Conservation (phyloP, 495 filamentous ascomycete genomes). For the Tirmania nivea region DNA sequence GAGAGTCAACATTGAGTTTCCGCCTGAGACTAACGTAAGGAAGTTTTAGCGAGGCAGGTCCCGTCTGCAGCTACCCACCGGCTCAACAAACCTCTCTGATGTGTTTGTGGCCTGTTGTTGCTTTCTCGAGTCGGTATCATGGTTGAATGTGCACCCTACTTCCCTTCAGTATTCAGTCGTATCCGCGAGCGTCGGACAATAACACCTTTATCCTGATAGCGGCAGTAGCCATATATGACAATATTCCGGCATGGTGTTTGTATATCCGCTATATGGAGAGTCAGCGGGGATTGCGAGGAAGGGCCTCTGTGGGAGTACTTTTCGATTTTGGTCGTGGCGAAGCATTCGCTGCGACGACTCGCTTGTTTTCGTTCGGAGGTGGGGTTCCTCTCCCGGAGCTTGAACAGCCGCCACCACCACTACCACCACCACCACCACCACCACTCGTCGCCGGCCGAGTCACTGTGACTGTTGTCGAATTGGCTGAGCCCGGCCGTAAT, state of each 20-base stretch:
- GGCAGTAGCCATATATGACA: conserved; percentile 81
- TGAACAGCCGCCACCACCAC: conserved; percentile 2
- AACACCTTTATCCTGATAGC: conserved; percentile 63
- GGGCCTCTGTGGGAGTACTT: conserved; percentile 3
- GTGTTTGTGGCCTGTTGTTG: conserved; percentile 36
- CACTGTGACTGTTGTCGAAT: conserved; percentile 11
- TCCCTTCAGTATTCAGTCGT: conserved; percentile 5
- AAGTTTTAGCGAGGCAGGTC: not conserved
- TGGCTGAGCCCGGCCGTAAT: conserved; percentile 6
- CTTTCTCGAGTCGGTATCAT: conserved; percentile 41
- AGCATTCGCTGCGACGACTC: conserved; percentile 12
- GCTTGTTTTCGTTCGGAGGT: conserved; percentile 13
- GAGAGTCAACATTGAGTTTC: conserved; percentile 91
- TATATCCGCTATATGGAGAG: not conserved
- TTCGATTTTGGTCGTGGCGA: conserved; percentile 18
- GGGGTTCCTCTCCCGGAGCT: conserved; percentile 15
- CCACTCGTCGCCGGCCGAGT: conserved; percentile 13
- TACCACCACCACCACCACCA: conserved; percentile 14
- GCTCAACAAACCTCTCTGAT: not conserved
- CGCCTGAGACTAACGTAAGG: conserved; percentile 30
- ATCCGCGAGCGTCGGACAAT: conserved; percentile 3
- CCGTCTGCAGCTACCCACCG: not conserved
- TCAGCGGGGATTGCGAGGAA: not conserved
- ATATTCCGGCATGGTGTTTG: conserved; percentile 86
- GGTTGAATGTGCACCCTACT: conserved; percentile 69